Base-by-base conservation (phyloP, 371 early-diverging fungal genomes). In the Syncephalastrum contaminatum region DNA sequence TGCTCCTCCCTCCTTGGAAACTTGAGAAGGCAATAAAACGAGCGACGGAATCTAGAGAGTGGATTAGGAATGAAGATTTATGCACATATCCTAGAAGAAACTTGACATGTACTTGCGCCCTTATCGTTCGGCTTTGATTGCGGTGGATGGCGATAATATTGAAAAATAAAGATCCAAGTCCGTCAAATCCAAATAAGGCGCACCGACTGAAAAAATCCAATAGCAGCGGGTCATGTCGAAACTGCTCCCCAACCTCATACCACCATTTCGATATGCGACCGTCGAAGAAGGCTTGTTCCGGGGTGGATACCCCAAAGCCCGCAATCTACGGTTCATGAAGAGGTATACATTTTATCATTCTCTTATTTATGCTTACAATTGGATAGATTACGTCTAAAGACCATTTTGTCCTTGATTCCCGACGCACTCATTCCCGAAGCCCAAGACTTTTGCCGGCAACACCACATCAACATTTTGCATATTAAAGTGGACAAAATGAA, bases 351-450 rank as follows among this genome's bases (percentile, higher is more conserved):
- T 13, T 13, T 20, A 24, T 0, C 16, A 2, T 15, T 10, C 20
- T 45, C 15, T 43, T 4, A 48, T 46, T 43, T n/a, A 13, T 43
- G 15, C 14, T 16, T 40, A 20, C 36, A 12, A 4, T 15, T 16
- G n/a, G n/a, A 4, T 71, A 88, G 92, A 47, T 77, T 94, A 42
- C 73, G 83, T 47, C 70, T 93, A 14, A 81, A 81, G 60, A 92
- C 94, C 10, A 86, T 97, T 19, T 68, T 97, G 4, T 94, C 95
- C 0, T 81, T 97, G 10, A 87, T 91, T 4, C 97, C 97, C 2
- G 84, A 89, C 25, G 80, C 79, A 39, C 86, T 86, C 2, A 81
- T 81, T 53, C 75, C 69, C 16, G 77, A 77, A 49, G 77, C 91
- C 48, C 67, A 75, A 27, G 75, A 76, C 13, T 93, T 92, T 56